Evolutionary conservation across 371 early-diverging fungal species (phyloP).

Genomic region (Syncephalis fuscata): DNA sequence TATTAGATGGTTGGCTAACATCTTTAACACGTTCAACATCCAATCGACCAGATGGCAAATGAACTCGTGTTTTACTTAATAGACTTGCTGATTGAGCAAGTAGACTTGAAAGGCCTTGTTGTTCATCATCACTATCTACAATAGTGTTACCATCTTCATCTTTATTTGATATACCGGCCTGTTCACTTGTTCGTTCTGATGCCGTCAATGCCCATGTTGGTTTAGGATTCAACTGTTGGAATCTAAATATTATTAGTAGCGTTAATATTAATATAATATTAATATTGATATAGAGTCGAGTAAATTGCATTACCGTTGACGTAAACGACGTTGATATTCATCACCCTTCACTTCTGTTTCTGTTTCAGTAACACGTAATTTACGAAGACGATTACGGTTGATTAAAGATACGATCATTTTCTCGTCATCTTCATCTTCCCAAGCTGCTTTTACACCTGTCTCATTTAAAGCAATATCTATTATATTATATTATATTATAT

Average conservation of each 20-base stretch:
- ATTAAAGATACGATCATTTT: conserved; percentile 44
- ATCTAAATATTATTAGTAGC: conserved; percentile 15
- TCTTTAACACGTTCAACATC: conserved; percentile 15
- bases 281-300: background rate
- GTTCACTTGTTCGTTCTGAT: conserved; percentile 15
- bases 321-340: conserved; percentile 68
- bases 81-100: background rate
- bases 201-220: conserved; percentile 68
- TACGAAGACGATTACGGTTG: conserved; percentile 41
- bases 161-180: background rate
- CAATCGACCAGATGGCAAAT: conserved; percentile 7
- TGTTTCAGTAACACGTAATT: conserved; percentile 50
- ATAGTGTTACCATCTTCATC: conserved; percentile 4
- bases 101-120: background rate
- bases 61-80: conserved; percentile 7
- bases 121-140: conserved; percentile 8
- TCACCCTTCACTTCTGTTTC: conserved; percentile 55
- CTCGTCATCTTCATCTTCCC: conserved; percentile 62
- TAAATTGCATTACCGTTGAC: conserved; percentile 41
- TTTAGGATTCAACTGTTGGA: conserved; percentile 67
- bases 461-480: too few relatives aligned
- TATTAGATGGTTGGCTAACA: conserved; percentile 10
- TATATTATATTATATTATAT: conserved; percentile 5
- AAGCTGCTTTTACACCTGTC: conserved; percentile 35
- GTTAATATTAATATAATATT: background rate